phyloP scores from a whole-genome alignment of 2,329 filamentous ascomycete genomes.

The Didymella keratinophila region DNA sequence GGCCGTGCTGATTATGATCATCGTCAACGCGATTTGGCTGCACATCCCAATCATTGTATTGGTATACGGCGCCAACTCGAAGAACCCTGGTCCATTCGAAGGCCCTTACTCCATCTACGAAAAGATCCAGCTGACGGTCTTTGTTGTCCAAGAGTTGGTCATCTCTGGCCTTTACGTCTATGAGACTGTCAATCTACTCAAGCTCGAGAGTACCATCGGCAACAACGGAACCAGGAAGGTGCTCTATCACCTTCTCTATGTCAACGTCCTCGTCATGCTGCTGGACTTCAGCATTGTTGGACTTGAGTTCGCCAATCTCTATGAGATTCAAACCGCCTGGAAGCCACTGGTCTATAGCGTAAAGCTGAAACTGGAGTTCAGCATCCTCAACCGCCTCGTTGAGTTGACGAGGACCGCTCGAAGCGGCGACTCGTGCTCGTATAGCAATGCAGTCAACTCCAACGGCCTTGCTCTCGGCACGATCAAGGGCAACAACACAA shows the following conservation, averaged over 20 bases:
- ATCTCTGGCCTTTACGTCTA: conserved; percentile 59
- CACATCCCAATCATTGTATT: conserved; percentile 63
- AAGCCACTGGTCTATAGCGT: conserved; percentile 54
- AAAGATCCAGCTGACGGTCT: conserved; percentile 52
- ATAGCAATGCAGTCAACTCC: conserved; percentile 20
- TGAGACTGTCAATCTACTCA: conserved; percentile 48
- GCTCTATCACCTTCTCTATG: conserved; percentile 30
- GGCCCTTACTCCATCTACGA: conserved; percentile 49
- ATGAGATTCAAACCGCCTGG: conserved; percentile 38
- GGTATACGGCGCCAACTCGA: conserved; percentile 58
- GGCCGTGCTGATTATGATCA: conserved; percentile 63
- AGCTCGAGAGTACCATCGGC: conserved; percentile 25
- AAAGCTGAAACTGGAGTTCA: conserved; percentile 62
- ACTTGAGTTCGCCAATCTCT: conserved; percentile 30
- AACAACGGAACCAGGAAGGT: conserved; percentile 23
- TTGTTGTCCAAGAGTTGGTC: conserved; percentile 49
- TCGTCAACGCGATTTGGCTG: conserved; percentile 60
- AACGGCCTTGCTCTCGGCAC: conserved; percentile 25
- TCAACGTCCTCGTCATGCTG: conserved; percentile 35
- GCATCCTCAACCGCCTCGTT: conserved; percentile 55
- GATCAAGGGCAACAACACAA: conserved; percentile 20
- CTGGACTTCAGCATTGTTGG: conserved; percentile 35
- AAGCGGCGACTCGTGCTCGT: conserved; percentile 21
- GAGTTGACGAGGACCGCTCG: conserved; percentile 23
- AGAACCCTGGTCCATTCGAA: conserved; percentile 39